Percentiles rank a stretch among this genome's conserved stretches.
Conservation (phyloP, 768 basidiomycete genomes). For the Sarcodon sp. region DNA sequence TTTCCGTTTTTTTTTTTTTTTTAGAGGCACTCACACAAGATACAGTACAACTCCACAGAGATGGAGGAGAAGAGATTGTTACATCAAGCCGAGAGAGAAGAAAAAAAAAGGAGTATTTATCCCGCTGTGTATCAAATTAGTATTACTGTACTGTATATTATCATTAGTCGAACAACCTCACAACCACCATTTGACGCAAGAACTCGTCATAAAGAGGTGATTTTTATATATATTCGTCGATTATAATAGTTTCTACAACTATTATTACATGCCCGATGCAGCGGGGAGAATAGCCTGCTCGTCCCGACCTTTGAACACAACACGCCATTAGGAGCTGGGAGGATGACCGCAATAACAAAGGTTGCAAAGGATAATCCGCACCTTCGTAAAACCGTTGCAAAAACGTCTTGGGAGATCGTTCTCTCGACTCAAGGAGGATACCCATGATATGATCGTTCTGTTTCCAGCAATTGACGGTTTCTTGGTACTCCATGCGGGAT, state of each 20-base stretch:
- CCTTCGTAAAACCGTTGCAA: slow-evolving; percentile 79
- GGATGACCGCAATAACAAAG: background rate
- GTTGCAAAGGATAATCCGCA: background rate
- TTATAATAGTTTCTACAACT: slow-evolving; percentile 9
- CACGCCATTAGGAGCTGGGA: background rate
- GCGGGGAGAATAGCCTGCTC: slow-evolving; percentile 63
- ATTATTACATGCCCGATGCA: slow-evolving; percentile 38
- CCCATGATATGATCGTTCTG: slow-evolving; percentile 73
- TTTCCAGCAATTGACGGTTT: slow-evolving; percentile 92
- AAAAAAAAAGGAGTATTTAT: background rate
- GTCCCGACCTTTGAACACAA: slow-evolving; percentile 43
- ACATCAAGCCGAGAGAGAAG: background rate
- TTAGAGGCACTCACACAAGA: background rate
- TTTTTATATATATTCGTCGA: background rate
- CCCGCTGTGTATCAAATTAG: background rate
- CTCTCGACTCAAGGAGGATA: slow-evolving; percentile 41
- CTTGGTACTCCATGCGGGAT: slow-evolving; percentile 80
- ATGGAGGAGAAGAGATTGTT: background rate
- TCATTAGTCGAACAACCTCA: background rate
- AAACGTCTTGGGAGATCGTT: slow-evolving; percentile 41
- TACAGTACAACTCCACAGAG: background rate
- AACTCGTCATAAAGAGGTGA: background rate
- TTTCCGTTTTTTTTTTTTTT: background rate
- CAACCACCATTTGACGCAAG: background rate
- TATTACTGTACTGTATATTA: background rate